Percentiles rank a stretch among this genome's conserved stretches.
These are phyloP conservation scores for Boletus sp. DNA, from an alignment of 768 basidiomycete species.

Conservation along the genomic window DNA sequence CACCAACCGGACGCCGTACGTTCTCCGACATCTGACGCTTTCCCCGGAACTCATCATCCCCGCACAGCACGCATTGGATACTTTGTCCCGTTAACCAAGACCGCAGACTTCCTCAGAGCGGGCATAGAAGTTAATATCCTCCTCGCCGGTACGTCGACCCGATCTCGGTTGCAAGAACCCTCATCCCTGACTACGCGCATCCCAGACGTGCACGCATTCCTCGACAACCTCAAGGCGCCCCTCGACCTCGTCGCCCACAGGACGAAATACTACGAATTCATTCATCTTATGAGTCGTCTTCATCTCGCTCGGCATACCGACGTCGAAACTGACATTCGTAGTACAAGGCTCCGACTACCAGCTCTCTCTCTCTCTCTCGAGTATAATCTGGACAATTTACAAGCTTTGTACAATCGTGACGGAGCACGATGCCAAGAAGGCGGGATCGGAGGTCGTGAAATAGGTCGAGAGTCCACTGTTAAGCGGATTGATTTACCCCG, in stretches of 20 bases:
- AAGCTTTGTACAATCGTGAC: conserved; percentile 86
- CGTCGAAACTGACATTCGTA: conserved; percentile 77
- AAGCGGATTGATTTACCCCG: conserved; percentile 93
- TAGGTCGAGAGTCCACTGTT: conserved; percentile 91
- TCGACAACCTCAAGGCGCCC: conserved; percentile 96
- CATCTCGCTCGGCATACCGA: conserved; percentile 86
- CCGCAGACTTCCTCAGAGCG: conserved; percentile 92
- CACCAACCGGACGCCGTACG: conserved; percentile 93
- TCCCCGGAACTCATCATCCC: background rate
- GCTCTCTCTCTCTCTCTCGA: conserved; percentile 78
- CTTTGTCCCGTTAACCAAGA: conserved; percentile 92
- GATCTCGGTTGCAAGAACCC: background rate
- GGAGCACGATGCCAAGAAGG: conserved; percentile 97
- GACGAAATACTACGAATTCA: conserved; percentile 84
- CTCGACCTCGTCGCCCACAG: conserved; percentile 86
- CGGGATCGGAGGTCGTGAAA: conserved; percentile 98
- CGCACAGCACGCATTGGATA: conserved; percentile 90
- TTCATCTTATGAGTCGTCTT: conserved; percentile 80
- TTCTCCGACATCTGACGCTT: conserved; percentile 1
- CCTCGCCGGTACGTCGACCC: conserved; percentile 58
- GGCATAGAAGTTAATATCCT: conserved; percentile 87
- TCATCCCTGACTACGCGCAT: background rate
- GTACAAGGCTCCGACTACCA: conserved; percentile 93
- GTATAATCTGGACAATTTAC: conserved; percentile 96
- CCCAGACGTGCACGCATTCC: conserved; percentile 91